Evolutionary conservation across 192 early-diverging fungal genomes (phyloP).

Genomic region (Oehlia diaphana): DNA sequence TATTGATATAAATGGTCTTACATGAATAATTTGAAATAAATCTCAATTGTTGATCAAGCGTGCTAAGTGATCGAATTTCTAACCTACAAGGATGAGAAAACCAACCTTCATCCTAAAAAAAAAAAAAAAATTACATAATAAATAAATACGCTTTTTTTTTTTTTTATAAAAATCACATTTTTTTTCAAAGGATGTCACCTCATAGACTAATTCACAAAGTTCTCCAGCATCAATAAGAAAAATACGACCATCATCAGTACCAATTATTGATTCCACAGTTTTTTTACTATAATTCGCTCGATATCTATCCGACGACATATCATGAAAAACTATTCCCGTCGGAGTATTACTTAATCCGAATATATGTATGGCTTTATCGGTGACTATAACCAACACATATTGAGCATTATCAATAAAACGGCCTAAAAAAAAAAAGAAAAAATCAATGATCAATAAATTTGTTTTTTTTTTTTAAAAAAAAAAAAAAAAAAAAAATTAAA

Average conservation of each 20-base stretch:
- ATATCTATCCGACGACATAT: constrained; percentile 17
- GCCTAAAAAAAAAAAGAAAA: neutral
- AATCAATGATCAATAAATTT: too few relatives aligned
- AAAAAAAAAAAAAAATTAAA: too few relatives aligned
- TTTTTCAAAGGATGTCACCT: neutral
- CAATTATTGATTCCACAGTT: constrained; percentile 8
- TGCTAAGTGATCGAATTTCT: neutral
- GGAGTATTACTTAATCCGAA: constrained; percentile 11
- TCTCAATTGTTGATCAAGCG: neutral
- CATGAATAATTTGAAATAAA: neutral
- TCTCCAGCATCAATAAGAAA: constrained; percentile 18
- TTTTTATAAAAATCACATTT: too few relatives aligned
- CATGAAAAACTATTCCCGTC: constrained; percentile 3
- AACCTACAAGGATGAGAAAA: constrained; percentile 10
- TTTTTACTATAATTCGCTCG: constrained; percentile 16
- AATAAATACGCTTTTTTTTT: too few relatives aligned
- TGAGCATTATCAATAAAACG: constrained; percentile 22
- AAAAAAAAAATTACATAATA: neutral
- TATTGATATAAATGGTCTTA: neutral
- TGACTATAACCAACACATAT: constrained; percentile 15
- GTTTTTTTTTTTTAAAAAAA: too few relatives aligned
- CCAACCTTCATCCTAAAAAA: constrained; percentile 19
- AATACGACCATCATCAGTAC: constrained; percentile 17
- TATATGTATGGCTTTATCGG: constrained; percentile 1
- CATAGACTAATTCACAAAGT: constrained; percentile 19